Evolutionary conservation across 768 basidiomycete species (phyloP).

Genomic region (Kwoniella dejecticola): DNA sequence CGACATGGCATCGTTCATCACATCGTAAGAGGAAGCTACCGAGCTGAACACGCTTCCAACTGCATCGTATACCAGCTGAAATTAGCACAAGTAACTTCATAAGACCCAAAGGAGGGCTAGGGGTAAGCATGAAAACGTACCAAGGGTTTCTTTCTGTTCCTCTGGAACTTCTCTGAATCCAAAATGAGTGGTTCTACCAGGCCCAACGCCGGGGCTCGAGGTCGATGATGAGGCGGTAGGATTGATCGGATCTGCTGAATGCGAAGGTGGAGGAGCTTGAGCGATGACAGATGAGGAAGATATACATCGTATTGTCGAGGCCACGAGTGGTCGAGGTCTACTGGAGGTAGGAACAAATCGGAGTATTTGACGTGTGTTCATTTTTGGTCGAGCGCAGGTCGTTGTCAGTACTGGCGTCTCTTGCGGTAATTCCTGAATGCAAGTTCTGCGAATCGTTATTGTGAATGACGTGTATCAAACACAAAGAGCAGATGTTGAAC

Average conservation of each 20-base stretch:
- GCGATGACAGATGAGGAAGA: background rate
- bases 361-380: slow-evolving; percentile 10
- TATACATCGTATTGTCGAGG: slow-evolving; percentile 8
- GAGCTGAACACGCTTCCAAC: slow-evolving; percentile 94
- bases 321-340: background rate
- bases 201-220: too few species aligned
- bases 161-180: slow-evolving; percentile 89
- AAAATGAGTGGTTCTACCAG: slow-evolving; percentile 67
- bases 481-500: too few species aligned
- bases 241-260: background rate
- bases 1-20: slow-evolving; percentile 99
- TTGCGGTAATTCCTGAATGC: background rate
- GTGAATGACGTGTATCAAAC: too few species aligned
- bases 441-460: too few species aligned
- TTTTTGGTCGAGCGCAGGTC: background rate
- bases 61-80: slow-evolving; percentile 22
- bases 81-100: background rate
- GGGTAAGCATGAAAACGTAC: slow-evolving; percentile 34
- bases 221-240: background rate
- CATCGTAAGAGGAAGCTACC: slow-evolving; percentile 90
- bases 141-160: slow-evolving; percentile 78
- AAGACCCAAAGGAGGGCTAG: background rate
- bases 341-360: slow-evolving; percentile 1
- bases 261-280: slow-evolving; percentile 1
- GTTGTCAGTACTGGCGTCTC: background rate